Evolutionary conservation across 2,329 filamentous ascomycete species (phyloP).

Genomic region (Botrytis squamosa): DNA sequence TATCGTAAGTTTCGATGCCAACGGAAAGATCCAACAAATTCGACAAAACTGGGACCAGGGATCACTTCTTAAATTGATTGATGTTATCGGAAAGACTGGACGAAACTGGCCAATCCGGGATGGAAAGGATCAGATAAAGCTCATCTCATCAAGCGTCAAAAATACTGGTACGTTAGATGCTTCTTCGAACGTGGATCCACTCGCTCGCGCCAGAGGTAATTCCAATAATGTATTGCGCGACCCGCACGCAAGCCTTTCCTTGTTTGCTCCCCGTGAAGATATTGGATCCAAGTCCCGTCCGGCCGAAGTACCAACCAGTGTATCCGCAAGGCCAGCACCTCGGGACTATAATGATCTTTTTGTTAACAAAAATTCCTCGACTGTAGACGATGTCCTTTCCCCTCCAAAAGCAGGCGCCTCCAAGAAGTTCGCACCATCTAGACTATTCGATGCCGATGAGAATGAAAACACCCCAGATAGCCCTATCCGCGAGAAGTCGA

Average conservation of each 20-base stretch:
- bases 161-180: conserved; percentile 43
- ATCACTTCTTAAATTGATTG: conserved; percentile 85
- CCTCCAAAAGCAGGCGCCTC: conserved; percentile 49
- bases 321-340: conserved; percentile 67
- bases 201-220: conserved; percentile 50
- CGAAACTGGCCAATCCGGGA: conserved; percentile 95
- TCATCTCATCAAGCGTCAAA: conserved; percentile 65
- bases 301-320: conserved; percentile 60
- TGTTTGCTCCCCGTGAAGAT: conserved; percentile 70
- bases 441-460: conserved; percentile 62
- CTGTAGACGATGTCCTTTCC: conserved; percentile 28
- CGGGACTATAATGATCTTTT: conserved; percentile 71
- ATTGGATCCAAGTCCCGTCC: conserved; percentile 49
- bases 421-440: conserved; percentile 62
- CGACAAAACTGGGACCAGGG: conserved; percentile 95
- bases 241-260: conserved; percentile 68
- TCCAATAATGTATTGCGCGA: conserved; percentile 58
- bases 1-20: conserved; percentile 77
- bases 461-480: conserved; percentile 43
- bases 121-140: conserved; percentile 75
- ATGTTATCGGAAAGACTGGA: conserved; percentile 85
- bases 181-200: conserved; percentile 38
- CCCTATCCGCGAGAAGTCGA: conserved; percentile 45
- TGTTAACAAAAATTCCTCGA: conserved; percentile 44
- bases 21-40: conserved; percentile 80